Base-by-base conservation (phyloP, 2,329 filamentous ascomycete genomes). In the Talaromyces islandicus region DNA sequence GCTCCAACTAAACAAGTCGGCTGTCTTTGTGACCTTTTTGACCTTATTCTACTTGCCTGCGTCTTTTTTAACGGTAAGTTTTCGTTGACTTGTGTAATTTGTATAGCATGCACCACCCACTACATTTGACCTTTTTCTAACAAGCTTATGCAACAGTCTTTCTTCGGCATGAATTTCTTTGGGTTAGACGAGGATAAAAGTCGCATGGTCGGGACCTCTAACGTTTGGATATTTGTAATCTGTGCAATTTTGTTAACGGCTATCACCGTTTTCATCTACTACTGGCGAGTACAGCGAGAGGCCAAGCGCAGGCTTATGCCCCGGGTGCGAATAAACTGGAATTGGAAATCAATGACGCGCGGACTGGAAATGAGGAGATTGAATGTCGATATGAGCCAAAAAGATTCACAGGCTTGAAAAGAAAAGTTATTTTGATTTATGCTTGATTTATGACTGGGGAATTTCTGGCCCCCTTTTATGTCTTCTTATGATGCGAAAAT, bases 91-190 rank as follows among this genome's bases (percentile, higher is more conserved):
- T 46, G 6, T 24, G 21, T 46, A 46, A 46, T 46, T 46, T 46
- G 43, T 46, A 46, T 19, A 21, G 11, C n/a, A 46, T 46, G 43
- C 43, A 24, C 21, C 43, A 24, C 19, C 43, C 19, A 24, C 19
- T n/a, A n/a, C 19, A 10, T 12, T 46, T 46, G 43, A 46, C 7
- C 43, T 46, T 46, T 46, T 19, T 21, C 43, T 46, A 46, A 46
- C 43, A 46, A 12, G 4, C 9, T 46, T 11, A 24, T 46, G 43
- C 21, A 21, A 24, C 30, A 73, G 72, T 73, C 75, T 1, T 70
- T 77, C 51, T 75, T 77, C 57, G 75, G 75, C 2, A 77, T 77
- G 75, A 77, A 76, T 63, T 73, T 77, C 56, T 77, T 77, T 53
- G 69, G 68, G 24, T 65, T 74, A 61, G 69, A 76, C 35, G 29